Evolutionary conservation across 73 alveolate species (phyloP), one percentile per base, ranked within the genome.

Genomic region (Paramecium sonneborni): DNA sequence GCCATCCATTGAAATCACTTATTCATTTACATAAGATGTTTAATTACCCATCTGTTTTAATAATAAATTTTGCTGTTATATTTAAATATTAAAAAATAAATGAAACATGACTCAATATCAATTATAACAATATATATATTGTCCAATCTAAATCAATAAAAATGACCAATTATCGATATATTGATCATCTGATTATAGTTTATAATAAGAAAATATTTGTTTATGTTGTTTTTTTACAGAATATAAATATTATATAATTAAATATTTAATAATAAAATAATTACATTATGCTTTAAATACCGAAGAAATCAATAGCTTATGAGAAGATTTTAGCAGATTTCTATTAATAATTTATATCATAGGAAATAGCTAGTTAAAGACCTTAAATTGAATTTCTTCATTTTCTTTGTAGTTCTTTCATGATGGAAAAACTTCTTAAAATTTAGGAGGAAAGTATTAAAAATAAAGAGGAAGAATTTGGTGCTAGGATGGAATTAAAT

Each of bases 61-160:
- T 62, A 62, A 62, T 12, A 62, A 62, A 62, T 62, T 62, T 30
- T 62, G 84, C 84, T 62, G 84, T 62, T 62, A 62, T 62, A 52
- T 52, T n/a, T 52, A 52, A 52, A 20, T 52, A 52, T 52, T 52
- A 52, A 52, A 52, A 52, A 18, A 52, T n/a, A n/a, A 52, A n/a
- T n/a, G n/a, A 6, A 20, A 9, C 15, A 52, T 30, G 30, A 52
- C n/a, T 52, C 30, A n/a, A 52, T 52, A 52, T 52, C 68, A 52
- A 52, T 18, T 20, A 52, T 52, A 28, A 3, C 15, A 46, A 46
- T 46, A 12, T 15, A 46, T 43, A 3, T 43, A 18, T 10, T 43
- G 12, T 43, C 12, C 56, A 43, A 43, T 0, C 14, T 43, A 43
- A 43, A 7, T 46, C 15, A 8, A 1, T 46, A 8, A 46, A 12